Evolutionary conservation across 306 rosid genomes (phyloP).

Genomic region (Castanea crenata): DNA sequence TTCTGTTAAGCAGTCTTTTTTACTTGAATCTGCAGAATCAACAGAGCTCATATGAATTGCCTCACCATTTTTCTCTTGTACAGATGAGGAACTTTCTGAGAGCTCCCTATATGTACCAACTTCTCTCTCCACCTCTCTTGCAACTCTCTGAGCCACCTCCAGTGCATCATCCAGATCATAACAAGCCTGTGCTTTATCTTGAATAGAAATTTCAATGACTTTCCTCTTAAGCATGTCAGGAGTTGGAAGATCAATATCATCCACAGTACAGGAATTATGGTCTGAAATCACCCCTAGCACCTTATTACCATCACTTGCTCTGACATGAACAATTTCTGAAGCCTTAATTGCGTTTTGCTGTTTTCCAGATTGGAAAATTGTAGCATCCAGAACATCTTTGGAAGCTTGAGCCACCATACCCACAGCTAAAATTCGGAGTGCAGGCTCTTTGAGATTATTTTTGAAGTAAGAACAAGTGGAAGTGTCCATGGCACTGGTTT

Average conservation of each 20-base stretch:
- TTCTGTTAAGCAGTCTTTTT: conserved; percentile 27
- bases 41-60: conserved; percentile 16
- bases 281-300: conserved; percentile 11
- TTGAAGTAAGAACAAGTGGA: conserved; percentile 9
- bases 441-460: conserved; percentile 20
- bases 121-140: conserved; percentile 29
- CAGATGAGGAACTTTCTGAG: conserved; percentile 31
- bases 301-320: conserved; percentile 9
- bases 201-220: neutral
- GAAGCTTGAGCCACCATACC: neutral
- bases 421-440: conserved; percentile 9
- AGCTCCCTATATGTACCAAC: conserved; percentile 16
- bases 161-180: conserved; percentile 25
- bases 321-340: conserved; percentile 11
- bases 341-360: neutral
- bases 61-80: conserved; percentile 18
- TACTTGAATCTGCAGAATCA: conserved; percentile 29
- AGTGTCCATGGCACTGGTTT: conserved; percentile 8
- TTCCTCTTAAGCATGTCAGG: conserved; percentile 15
- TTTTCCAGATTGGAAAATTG: conserved; percentile 5
- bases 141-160: conserved; percentile 24
- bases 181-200: conserved; percentile 8
- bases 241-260: conserved; percentile 5
- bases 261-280: neutral
- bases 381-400: conserved; percentile 13